Base-by-base conservation (phyloP, 768 basidiomycete genomes). In the Amanita rubescens region DNA sequence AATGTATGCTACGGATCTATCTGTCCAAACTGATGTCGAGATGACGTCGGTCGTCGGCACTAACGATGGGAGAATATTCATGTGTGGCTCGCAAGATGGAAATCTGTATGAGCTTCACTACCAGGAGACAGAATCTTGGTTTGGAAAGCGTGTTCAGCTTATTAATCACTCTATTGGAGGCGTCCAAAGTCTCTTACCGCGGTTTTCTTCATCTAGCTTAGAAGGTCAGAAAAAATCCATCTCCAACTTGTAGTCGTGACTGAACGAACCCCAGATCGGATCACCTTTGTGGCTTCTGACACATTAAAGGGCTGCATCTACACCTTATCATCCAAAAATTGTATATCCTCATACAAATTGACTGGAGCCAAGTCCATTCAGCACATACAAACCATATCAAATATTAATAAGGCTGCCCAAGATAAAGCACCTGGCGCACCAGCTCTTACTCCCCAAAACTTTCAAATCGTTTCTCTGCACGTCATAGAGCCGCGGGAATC, bases 61-160 rank as follows among this genome's bases (percentile, higher is more conserved):
- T 1, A 63, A 74, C 22, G 81, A 86, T 34, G 95, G 95, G 41
- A 78, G 94, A 51, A 93, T 96, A 57, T 94, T 98, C 70, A 90
- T 95, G 87, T 80, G 80, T 49, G 90, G 90, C 12, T 74, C 78
- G 9, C 83, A 86, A 62, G 92, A 95, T 62, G 93, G 93, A 12
- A 83, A 85, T 63, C 70, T 98, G 50, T 96, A 95, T 67, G 95
- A 97, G 67, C 68, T 98, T 39, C 85, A 89, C 62, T 98, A 97
- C 67, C 89, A 92, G 61, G 84, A 87, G 59, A 87, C 79, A 57
- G 90, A 94, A 62, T 87, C 89, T 0, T 95, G 93, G 93, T 95
- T 96, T 70, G 86, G 84, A 41, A 91, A 92, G 66, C 78, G 84
- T 47, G 81, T 90, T 19, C 82, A 87, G 59, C 75, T 98, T 51